Evolutionary conservation across 2,329 filamentous ascomycete species (phyloP), one percentile per base, ranked within the genome.

Genomic region (Fusarium aywerte): DNA sequence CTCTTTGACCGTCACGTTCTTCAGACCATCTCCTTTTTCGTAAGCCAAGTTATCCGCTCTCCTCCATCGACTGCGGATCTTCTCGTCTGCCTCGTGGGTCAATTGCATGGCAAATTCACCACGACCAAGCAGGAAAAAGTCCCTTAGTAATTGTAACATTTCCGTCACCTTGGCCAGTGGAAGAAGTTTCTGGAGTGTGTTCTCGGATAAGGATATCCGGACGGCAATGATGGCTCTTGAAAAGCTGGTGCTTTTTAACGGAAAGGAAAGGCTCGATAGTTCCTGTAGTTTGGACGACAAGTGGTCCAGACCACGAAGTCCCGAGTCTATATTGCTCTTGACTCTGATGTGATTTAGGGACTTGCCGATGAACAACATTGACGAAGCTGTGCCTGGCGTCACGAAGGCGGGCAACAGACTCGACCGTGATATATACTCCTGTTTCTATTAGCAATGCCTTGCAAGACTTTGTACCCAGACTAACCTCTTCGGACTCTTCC

Each of bases 101-200:
- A 99, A 80, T 0, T 91, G 90, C 79, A 96, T 89, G 20, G 94
- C 93, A 76, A 99, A 99, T 76, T 98, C 96, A 51, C 95, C 95
- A 32, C 92, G 87, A 1, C 91, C 90, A 1, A 99, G 84, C 4
- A 99, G 84, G 69, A 97, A 92, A 78, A 97, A 97, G 57, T 96
- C 90, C 45, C 94, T 87, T 2, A 97, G 83, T 10, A 97, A 83
- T 27, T 88, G 87, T 15, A 98, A 81, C 48, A 92, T 88, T 67
- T 96, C 90, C 7, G 92, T 81, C 5, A 97, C 93, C 71, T 88
- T 91, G 12, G 87, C 84, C 7, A 93, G 81, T 0, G 96, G 96
- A 5, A 99, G 79, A 0, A 98, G 83, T 72, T 91, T 90, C 51
- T 95, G 93, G 4, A 98, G 81, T 0, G 91, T 91, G 32, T 93